phyloP scores from a whole-genome alignment of 345 rosid species.

The Lepidium sativum region DNA sequence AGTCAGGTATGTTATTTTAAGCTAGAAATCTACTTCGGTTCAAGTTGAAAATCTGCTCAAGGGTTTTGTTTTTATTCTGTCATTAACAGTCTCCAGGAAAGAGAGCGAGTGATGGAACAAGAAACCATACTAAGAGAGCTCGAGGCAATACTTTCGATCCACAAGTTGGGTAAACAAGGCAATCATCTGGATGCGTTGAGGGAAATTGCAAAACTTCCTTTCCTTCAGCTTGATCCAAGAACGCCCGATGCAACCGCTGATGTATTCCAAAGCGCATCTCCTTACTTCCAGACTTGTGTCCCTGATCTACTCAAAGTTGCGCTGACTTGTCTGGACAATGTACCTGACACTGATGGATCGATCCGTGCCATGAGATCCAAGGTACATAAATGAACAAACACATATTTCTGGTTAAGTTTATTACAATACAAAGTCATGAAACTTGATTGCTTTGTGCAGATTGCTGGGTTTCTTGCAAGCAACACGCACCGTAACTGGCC shows the following conservation, averaged over 20 bases:
- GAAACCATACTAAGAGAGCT: slow-evolving; percentile 91
- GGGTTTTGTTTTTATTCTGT: not conserved
- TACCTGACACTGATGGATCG: slow-evolving; percentile 80
- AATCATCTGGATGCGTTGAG: slow-evolving; percentile 73
- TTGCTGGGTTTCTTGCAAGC: slow-evolving; percentile 77
- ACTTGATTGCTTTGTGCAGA: slow-evolving; percentile 39
- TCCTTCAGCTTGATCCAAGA: slow-evolving; percentile 87
- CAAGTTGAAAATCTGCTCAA: slow-evolving; percentile 9
- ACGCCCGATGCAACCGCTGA: slow-evolving; percentile 43
- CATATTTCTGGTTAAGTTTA: not conserved
- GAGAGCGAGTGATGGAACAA: slow-evolving; percentile 76
- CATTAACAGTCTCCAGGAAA: slow-evolving; percentile 62
- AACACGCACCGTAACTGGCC: slow-evolving; percentile 86
- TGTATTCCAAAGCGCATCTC: slow-evolving; percentile 63
- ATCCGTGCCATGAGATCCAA: slow-evolving; percentile 88
- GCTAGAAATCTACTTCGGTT: not conserved
- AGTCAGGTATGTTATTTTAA: slow-evolving; percentile 42
- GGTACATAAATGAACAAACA: slow-evolving; percentile 33
- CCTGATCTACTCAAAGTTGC: slow-evolving; percentile 84
- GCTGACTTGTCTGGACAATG: slow-evolving; percentile 75
- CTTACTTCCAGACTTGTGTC: slow-evolving; percentile 77
- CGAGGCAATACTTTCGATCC: slow-evolving; percentile 78
- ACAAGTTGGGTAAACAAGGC: slow-evolving; percentile 59
- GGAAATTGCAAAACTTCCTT: slow-evolving; percentile 87
- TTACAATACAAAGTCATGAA: not conserved